Conservation (phyloP, 2,329 filamentous ascomycete genomes). For the Diaporthe ampelina region DNA sequence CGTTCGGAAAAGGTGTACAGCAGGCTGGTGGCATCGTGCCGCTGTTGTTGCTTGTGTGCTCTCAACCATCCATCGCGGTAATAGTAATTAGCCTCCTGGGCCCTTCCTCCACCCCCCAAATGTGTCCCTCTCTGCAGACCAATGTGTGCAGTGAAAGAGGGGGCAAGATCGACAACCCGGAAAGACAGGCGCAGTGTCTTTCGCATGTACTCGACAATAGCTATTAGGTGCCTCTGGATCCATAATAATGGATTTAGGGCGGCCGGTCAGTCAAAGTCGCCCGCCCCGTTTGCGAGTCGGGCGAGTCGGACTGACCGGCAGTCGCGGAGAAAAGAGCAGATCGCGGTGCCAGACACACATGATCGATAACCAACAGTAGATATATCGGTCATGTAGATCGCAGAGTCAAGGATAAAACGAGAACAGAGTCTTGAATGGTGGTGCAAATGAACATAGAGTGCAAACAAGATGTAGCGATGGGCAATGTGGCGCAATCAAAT, state of each 20-base stretch:
- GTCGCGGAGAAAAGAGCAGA: conserved; percentile 52
- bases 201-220: conserved; percentile 41
- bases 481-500: conserved; percentile 22
- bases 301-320: conserved; percentile 48
- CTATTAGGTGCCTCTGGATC: conserved; percentile 41
- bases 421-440: conserved; percentile 37
- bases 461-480: conserved; percentile 29
- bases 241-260: conserved; percentile 51
- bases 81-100: conserved; percentile 48
- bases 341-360: conserved; percentile 74
- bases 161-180: conserved; percentile 30
- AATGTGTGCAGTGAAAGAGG: conserved; percentile 21
- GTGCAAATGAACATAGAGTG: conserved; percentile 37
- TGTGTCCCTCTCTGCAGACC: conserved; percentile 43
- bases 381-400: conserved; percentile 73
- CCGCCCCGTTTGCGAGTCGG: conserved; percentile 34
- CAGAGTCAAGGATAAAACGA: conserved; percentile 56
- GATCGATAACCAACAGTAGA: conserved; percentile 64
- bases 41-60: conserved; percentile 20
- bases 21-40: conserved; percentile 41
- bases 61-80: conserved; percentile 46
- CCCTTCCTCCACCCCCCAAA: conserved; percentile 43
- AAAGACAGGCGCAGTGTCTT: conserved; percentile 25
- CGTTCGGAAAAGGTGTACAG: conserved; percentile 38
- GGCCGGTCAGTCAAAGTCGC: conserved; percentile 42